A percentile compares a stretch with the other conserved stretches of the same genome.
phyloP scores from a whole-genome alignment of 371 early-diverging fungal species.

The Rhizoclosmatium hyalinum region DNA sequence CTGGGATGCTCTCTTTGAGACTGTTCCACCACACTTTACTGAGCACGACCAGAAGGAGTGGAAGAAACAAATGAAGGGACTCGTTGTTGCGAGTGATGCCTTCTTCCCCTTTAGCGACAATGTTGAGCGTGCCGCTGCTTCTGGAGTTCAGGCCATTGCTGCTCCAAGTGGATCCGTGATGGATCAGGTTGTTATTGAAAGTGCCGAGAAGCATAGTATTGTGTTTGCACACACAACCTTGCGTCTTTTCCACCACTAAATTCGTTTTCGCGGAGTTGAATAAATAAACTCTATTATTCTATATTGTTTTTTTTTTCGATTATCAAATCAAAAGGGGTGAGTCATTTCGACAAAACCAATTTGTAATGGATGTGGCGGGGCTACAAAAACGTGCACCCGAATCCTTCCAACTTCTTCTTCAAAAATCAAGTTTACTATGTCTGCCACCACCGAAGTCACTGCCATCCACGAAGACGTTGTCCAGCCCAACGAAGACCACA shows the following conservation, averaged over 20 bases:
- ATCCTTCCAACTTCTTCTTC: too few relatives aligned
- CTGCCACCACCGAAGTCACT: background rate
- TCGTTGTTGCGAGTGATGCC: constrained; percentile 91
- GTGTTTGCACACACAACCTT: constrained; percentile 82
- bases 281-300: too few relatives aligned
- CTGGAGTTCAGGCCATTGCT: constrained; percentile 89
- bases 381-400: too few relatives aligned
- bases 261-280: too few relatives aligned
- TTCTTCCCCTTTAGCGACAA: constrained; percentile 99
- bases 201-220: constrained; percentile 84
- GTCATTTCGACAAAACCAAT: too few relatives aligned
- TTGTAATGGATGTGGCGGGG: too few relatives aligned
- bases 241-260: constrained; percentile 94
- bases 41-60: constrained; percentile 80
- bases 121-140: constrained; percentile 83
- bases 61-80: constrained; percentile 72
- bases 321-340: too few relatives aligned
- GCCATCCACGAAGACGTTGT: constrained; percentile 24
- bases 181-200: constrained; percentile 83
- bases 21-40: constrained; percentile 80
- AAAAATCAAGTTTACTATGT: background rate
- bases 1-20: constrained; percentile 79
- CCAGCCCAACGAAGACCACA: constrained; percentile 15
- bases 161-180: constrained; percentile 91
- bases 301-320: too few relatives aligned